These are phyloP conservation scores for Paraglomus occultum DNA, from an alignment of 192 early-diverging fungal genomes.

Conservation along the genomic window DNA sequence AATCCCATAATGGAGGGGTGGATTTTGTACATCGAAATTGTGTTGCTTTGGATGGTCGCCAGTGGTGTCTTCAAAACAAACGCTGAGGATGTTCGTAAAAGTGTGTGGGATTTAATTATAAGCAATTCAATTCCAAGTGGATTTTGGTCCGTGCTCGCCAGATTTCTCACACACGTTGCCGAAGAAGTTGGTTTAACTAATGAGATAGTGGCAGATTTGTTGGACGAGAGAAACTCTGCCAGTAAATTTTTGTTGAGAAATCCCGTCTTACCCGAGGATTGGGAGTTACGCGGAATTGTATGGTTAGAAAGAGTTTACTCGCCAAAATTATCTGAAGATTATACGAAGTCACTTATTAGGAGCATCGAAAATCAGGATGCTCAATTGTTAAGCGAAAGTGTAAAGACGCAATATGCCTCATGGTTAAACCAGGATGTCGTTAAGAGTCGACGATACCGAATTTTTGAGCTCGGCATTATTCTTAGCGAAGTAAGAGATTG, in stretches of 20 bases:
- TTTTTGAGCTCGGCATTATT: slow-evolving; percentile 36
- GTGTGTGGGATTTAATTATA: slow-evolving; percentile 32
- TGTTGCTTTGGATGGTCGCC: slow-evolving; percentile 53
- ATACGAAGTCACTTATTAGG: background rate
- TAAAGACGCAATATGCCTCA: background rate
- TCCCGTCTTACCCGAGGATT: slow-evolving; percentile 49
- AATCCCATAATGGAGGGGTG: slow-evolving; percentile 32
- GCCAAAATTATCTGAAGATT: slow-evolving; percentile 3
- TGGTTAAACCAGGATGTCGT: slow-evolving; percentile 15
- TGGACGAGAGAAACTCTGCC: background rate
- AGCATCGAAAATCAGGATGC: too few species aligned
- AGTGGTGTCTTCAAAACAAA: slow-evolving; percentile 36
- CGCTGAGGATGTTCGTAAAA: slow-evolving; percentile 18
- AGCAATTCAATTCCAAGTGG: slow-evolving; percentile 27
- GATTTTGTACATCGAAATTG: slow-evolving; percentile 47
- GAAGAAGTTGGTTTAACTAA: slow-evolving; percentile 33
- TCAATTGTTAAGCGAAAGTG: slow-evolving; percentile 12
- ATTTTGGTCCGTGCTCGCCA: slow-evolving; percentile 37
- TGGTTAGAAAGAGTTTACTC: slow-evolving; percentile 38
- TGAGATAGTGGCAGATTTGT: slow-evolving; percentile 1
- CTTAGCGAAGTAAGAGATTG: slow-evolving; percentile 36
- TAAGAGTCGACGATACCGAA: slow-evolving; percentile 7
- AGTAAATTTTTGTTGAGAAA: slow-evolving; percentile 23
- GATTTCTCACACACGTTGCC: slow-evolving; percentile 38
- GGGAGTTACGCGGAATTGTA: slow-evolving; percentile 48